Conservation (phyloP, 2,329 filamentous ascomycete genomes). For the Fusarium sp. region DNA sequence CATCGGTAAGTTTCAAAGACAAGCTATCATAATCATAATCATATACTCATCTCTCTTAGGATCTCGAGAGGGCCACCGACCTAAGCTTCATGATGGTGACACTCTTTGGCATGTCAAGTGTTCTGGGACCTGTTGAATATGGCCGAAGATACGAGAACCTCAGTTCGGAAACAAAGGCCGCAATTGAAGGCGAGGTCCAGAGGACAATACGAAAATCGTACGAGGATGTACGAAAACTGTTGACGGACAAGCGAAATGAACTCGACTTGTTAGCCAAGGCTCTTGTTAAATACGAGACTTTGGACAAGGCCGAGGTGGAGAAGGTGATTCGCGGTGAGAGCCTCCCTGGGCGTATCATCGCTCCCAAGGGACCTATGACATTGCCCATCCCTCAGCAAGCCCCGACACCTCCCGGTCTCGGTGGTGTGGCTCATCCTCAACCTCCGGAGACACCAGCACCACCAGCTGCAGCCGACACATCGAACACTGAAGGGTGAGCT, state of each 20-base stretch:
- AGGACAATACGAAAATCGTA: constrained; percentile 84
- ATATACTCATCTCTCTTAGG: constrained; percentile 59
- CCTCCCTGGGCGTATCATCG: constrained; percentile 68
- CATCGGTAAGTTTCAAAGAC: constrained; percentile 66
- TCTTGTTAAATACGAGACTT: constrained; percentile 91
- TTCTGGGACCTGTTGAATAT: constrained; percentile 90
- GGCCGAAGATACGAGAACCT: constrained; percentile 81
- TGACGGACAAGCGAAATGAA: constrained; percentile 81
- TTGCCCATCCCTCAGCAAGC: constrained; percentile 50
- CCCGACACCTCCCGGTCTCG: constrained; percentile 49
- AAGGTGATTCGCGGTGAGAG: constrained; percentile 89
- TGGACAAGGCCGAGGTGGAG: constrained; percentile 88
- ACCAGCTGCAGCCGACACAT: constrained; percentile 46
- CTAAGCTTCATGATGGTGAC: constrained; percentile 91
- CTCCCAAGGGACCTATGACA: constrained; percentile 63
- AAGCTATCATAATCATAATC: not conserved
- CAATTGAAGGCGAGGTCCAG: constrained; percentile 90
- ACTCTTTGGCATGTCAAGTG: constrained; percentile 86
- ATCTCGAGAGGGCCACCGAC: constrained; percentile 83
- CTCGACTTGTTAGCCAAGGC: constrained; percentile 89
- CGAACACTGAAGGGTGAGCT: constrained; percentile 38
- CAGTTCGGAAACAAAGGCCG: constrained; percentile 84
- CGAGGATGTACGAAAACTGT: constrained; percentile 74
- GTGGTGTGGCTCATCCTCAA: constrained; percentile 47
- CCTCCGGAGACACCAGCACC: constrained; percentile 48